Evolutionary conservation across 2,329 filamentous ascomycete genomes (phyloP), one percentile per base, ranked within the genome.

Genomic region (Colletotrichum euphorbiae): DNA sequence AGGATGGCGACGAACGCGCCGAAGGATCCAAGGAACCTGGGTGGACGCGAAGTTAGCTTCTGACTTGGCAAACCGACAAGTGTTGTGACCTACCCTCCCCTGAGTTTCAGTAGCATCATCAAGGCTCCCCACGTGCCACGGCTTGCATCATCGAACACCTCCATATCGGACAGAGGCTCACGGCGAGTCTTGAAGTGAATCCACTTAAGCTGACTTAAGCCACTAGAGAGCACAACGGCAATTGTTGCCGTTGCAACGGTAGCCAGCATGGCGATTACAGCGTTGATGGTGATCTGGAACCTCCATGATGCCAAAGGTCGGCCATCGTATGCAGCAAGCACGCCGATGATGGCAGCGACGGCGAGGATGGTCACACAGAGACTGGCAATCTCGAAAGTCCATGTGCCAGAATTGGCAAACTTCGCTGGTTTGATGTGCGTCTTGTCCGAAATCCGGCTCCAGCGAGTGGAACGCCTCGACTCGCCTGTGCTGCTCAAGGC

Each of bases 201-300:
- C 76, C 75, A 78, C 46, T 78, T 77, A 6, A 77, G 64, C 67
- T 77, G 76, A 15, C 74, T 74, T 31, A 78, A 70, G 1, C 76
- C 75, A 15, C 74, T 75, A 36, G 75, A 75, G 4, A 78, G 67
- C 1, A 76, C 73, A 5, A 77, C 69, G 17, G 71, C 71, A 72
- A 78, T 75, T 11, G 72, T 71, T 0, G 76, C 73, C 7, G 74
- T 75, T 1, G 75, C 73, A 2, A 77, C 62, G 8, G 77, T 75
- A 0, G 75, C 74, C 24, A 78, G 61, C 48, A 77, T 62, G 2
- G 76, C 76, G 17, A 77, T 75, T n/a, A 76, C 62, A 7, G 77
- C 74, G 66, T 77, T 78, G 57, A 77, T 71, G 1, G 77, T 78
- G 61, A 78, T 74, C 38, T 72, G 73, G 51, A 75, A 76, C 4